Evolutionary conservation across 2,329 filamentous ascomycete genomes (phyloP).

Genomic region (Westerdykella sp.): DNA sequence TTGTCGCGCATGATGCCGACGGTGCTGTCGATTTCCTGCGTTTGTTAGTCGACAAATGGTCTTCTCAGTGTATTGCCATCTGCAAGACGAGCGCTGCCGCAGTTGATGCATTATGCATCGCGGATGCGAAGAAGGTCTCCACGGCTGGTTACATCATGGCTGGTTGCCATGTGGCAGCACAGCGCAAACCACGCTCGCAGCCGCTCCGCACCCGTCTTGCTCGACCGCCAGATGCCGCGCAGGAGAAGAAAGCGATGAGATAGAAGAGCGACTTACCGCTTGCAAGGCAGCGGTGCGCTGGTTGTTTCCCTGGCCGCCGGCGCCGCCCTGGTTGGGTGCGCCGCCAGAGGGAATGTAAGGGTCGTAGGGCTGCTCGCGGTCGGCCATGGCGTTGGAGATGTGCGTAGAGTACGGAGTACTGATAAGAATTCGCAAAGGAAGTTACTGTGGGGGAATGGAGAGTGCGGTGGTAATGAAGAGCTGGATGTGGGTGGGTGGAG

Average conservation of each 20-base stretch:
- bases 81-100: too few relatives aligned
- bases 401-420: constrained; percentile 1
- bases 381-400: constrained; percentile 45
- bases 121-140: not conserved
- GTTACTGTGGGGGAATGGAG: not conserved
- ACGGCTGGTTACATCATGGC: not conserved
- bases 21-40: constrained; percentile 92
- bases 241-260: not conserved
- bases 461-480: constrained; percentile 15
- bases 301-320: constrained; percentile 47
- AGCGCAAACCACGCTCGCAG: not conserved
- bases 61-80: too few relatives aligned
- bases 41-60: constrained; percentile 7
- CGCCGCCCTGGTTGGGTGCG: constrained; percentile 40
- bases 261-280: constrained; percentile 54
- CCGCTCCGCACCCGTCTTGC: not conserved
- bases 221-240: not conserved
- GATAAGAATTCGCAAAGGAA: not conserved
- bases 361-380: constrained; percentile 66
- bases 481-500: constrained; percentile 7
- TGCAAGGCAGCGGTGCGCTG: constrained; percentile 69
- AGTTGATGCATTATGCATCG: too few relatives aligned
- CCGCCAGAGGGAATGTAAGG: constrained; percentile 76
- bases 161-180: not conserved
- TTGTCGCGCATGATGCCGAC: constrained; percentile 95